Conservation (phyloP, 2,329 filamentous ascomycete genomes). For the Neonectria faginata region DNA sequence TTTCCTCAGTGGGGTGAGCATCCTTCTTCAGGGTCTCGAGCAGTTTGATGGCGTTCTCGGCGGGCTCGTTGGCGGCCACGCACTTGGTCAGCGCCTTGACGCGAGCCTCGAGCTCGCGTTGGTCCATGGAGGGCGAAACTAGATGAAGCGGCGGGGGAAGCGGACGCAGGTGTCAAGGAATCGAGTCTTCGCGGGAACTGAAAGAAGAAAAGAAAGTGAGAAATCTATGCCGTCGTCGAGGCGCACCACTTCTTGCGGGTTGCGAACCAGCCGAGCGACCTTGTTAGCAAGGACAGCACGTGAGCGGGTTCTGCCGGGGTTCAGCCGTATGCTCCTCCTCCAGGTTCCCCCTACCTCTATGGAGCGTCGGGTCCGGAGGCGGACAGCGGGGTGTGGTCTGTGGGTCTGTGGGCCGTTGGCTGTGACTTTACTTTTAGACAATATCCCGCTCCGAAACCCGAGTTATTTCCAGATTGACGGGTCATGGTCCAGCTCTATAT, state of each 20-base stretch:
- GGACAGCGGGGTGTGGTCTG: not conserved
- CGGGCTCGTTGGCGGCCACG: constrained; percentile 77
- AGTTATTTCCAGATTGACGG: constrained; percentile 8
- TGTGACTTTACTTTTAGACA: not conserved
- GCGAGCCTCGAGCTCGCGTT: constrained; percentile 81
- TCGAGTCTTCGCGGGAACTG: not conserved
- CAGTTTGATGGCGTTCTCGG: constrained; percentile 77
- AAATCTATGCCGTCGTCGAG: constrained; percentile 16
- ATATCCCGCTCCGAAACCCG: not conserved
- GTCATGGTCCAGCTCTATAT: not conserved
- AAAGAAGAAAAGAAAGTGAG: constrained; percentile 11
- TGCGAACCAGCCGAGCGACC: constrained; percentile 15
- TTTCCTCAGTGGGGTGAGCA: constrained; percentile 86
- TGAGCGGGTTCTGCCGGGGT: constrained; percentile 22
- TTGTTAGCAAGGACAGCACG: constrained; percentile 17
- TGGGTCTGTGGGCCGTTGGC: not conserved
- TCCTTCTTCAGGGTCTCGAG: constrained; percentile 84
- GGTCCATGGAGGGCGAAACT: constrained; percentile 69
- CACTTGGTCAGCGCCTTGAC: constrained; percentile 86
- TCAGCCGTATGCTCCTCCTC: constrained; percentile 16
- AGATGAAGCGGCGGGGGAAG: constrained; percentile 6
- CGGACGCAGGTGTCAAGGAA: constrained; percentile 1
- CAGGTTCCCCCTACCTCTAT: not conserved
- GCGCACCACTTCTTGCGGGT: constrained; percentile 31
- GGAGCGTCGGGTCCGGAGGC: not conserved